Evolutionary conservation across 208 protist genomes (phyloP).

Genomic region (Acanthamoeba royreba): DNA sequence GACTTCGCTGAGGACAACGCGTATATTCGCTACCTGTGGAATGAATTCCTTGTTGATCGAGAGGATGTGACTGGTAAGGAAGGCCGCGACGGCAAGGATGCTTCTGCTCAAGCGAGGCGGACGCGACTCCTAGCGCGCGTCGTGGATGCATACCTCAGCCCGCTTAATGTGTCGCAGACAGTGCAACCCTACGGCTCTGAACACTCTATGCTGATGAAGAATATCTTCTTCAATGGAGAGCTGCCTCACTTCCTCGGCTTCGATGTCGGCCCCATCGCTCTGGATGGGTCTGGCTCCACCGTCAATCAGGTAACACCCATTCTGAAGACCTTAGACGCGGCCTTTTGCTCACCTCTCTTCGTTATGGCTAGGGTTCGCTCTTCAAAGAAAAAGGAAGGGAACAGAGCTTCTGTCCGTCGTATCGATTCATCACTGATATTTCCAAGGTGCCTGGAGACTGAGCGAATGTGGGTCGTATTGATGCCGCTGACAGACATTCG

Average conservation of each 20-base stretch:
- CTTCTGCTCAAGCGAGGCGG: neutral
- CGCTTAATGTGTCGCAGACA: neutral
- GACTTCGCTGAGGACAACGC: neutral
- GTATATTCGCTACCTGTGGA: neutral
- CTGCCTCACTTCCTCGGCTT: neutral
- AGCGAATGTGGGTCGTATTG: neutral
- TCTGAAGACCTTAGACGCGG: neutral
- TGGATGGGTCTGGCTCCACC: neutral
- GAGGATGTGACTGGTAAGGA: neutral
- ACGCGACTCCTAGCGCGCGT: neutral
- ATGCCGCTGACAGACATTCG: neutral
- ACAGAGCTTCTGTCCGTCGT: constrained; percentile 19
- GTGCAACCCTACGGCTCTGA: neutral
- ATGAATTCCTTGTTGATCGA: neutral
- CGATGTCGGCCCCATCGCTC: neutral
- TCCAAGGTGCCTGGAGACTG: neutral
- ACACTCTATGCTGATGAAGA: neutral
- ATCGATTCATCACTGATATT: neutral
- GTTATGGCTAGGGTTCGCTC: neutral
- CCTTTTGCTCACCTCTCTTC: neutral
- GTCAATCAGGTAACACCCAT: constrained; percentile 4
- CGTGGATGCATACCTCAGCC: neutral
- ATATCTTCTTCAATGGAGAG: constrained; percentile 7
- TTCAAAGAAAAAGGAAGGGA: neutral
- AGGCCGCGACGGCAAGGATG: neutral